Evolutionary conservation across 257 asterid genomes (phyloP).

Genomic region (Echites panduratus): DNA sequence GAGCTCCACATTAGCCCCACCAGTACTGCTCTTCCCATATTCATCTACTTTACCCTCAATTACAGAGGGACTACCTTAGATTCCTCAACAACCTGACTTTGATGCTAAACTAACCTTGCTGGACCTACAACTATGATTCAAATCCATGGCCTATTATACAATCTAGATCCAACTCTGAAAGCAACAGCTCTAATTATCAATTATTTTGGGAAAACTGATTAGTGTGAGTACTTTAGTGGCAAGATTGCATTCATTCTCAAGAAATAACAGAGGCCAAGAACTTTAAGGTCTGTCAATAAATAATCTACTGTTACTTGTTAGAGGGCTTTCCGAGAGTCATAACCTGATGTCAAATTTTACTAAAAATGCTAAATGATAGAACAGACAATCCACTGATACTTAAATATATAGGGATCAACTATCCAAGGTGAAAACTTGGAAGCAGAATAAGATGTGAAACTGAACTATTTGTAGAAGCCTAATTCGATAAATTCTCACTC

Average conservation of each 20-base stretch:
- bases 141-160: conserved; percentile 1
- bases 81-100: conserved; percentile 13
- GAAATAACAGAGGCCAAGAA: conserved; percentile 1
- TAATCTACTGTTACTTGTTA: not conserved
- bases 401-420: not conserved
- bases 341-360: conserved; percentile 7
- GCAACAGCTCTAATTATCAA: conserved; percentile 8
- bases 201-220: not conserved
- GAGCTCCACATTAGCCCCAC: conserved; percentile 9
- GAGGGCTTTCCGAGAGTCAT: not conserved
- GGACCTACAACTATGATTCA: conserved; percentile 11
- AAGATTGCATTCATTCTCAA: not conserved
- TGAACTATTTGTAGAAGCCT: conserved; percentile 1
- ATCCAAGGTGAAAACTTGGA: conserved; percentile 10
- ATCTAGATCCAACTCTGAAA: conserved; percentile 6
- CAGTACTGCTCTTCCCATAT: conserved; percentile 1
- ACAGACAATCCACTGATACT: not conserved
- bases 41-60: conserved; percentile 3
- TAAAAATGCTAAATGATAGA: not conserved
- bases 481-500: conserved; percentile 9
- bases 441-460: conserved; percentile 5
- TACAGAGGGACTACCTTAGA: conserved; percentile 16
- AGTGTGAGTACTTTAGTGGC: not conserved
- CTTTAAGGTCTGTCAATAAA: not conserved
- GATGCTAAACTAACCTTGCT: conserved; percentile 9